phyloP scores from a whole-genome alignment of 139 green algal species.

The Astrephomene gubernaculifera region DNA sequence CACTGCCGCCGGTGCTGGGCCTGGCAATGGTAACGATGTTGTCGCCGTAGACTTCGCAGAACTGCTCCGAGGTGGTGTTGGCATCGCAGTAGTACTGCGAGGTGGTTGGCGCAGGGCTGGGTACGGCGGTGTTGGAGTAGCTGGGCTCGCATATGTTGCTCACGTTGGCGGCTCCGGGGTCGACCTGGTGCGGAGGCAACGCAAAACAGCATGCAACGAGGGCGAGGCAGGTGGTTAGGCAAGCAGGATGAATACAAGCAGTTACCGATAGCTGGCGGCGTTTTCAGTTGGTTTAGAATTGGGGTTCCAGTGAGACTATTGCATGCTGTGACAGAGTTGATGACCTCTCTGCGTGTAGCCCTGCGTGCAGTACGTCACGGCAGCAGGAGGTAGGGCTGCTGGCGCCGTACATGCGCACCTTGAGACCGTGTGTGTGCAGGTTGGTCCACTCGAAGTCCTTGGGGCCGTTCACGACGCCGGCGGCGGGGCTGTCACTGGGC shows the following conservation, averaged over 20 bases:
- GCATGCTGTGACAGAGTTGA: too few species aligned
- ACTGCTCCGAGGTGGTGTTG: not conserved
- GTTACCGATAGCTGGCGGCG: too few species aligned
- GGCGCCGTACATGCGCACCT: not conserved
- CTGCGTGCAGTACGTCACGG: too few species aligned
- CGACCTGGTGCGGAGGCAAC: not conserved
- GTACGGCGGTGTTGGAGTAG: not conserved
- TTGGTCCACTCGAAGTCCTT: constrained; percentile 33
- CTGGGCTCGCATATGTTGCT: constrained; percentile 10
- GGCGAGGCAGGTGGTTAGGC: too few species aligned
- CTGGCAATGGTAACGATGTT: not conserved
- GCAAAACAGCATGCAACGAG: not conserved
- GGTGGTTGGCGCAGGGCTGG: not conserved
- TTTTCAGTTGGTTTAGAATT: too few species aligned
- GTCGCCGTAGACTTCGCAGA: constrained; percentile 7
- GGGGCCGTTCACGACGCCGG: not conserved
- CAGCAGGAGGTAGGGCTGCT: not conserved
- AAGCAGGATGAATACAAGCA: too few species aligned
- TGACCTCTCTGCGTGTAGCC: not conserved
- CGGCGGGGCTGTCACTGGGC: too few species aligned
- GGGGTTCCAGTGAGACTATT: too few species aligned
- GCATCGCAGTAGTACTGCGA: constrained; percentile 11
- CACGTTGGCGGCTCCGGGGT: not conserved
- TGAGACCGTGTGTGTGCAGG: constrained; percentile 39
- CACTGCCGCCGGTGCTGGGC: not conserved